Base-by-base conservation (phyloP, 2,329 filamentous ascomycete species). In the Tympanopsis confertula region DNA sequence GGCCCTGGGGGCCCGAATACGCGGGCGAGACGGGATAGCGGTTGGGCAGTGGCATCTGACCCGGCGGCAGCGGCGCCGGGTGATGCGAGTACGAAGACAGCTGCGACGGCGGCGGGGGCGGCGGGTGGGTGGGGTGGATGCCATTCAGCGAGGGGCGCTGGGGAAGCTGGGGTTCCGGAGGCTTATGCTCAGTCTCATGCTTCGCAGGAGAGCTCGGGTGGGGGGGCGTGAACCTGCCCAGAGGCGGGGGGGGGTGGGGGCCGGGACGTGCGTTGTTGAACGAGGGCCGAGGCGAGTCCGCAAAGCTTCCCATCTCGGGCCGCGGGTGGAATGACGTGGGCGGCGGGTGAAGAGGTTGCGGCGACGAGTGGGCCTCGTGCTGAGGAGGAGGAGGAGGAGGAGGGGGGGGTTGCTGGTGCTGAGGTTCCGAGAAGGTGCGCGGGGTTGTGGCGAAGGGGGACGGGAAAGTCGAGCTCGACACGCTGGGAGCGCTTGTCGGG, bases 41-140 rank as follows among this genome's bases (percentile, higher is more conserved):
- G n/a, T n/a, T n/a, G 7, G 22, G 22, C 22, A 26, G 22, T 7
- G 22, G 22, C 22, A 26, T 26, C 22, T 26, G 22, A n/a, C 22
- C 22, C 7, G 22, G 7, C 22, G 22, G 22, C 22, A 26, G 22
- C 22, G 22, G 22, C 7, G 22, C 22, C 22, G 22, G n/a, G 22
- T 26, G 22, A n/a, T n/a, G n/a, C n/a, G 39, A 15, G 37, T 37
- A 17, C 39, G 39, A 13, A 19, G 18, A 32, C 13, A 14, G n/a
- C n/a, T 20, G 35, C 22, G 35, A 35, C 17, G 13, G 33, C 29
- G 14, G 19, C 5, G 32, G n/a, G 19, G 30, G 26, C 22, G 19
- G 33, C 7, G 22, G 22, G 7, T 7, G 7, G 7, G 22, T 10
- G 7, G 22, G 7, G 22, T 7, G 22, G 22, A n/a, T 7, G 22